Evolutionary conservation across 257 asterid species (phyloP), one percentile per base, ranked within the genome.

Genomic region (Jasminum sambac): DNA sequence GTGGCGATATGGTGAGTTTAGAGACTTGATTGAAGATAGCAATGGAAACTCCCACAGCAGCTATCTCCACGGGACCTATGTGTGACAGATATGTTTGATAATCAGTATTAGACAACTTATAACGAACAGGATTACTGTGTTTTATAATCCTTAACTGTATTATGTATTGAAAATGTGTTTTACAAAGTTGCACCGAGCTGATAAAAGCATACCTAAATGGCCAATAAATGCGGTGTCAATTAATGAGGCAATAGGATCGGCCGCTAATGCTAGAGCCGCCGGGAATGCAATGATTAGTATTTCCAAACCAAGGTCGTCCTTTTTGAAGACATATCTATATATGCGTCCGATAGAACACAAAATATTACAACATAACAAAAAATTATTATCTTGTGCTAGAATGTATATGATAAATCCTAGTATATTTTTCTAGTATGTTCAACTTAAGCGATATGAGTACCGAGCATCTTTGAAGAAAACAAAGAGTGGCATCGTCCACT

Each of bases 181-280:
- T 26, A 13, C 19, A 10, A 12, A 40, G 1, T 13, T 38, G 6
- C 16, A 16, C 57, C 8, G 8, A 63, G 48, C 16, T 6, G n/a
- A 26, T 57, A 24, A 5, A 44, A 23, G 34, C 16, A 26, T 78
- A 87, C 98, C 99, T 79, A 94, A 80, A 70, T 76, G 99, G 52
- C 99, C 99, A 7, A 94, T 89, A 59, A 94, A 94, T 2, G 87
- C 95, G 0, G 98, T 94, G 69, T 94, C 99, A 3, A 94, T 87
- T 44, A 94, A 78, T 24, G 99, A 94, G 9, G 99, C 99, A 0
- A 94, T 62, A 4, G 99, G 99, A 76, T 94, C 99, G 14, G 99
- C 99, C 38, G 99, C 98, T 81, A 94, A 70, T 8, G 99, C 99
- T 62, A 94, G 59, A 30, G 99, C 99, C 2, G 98, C 99, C 0